A percentile compares a stretch with the other conserved stretches of the same genome.
These are phyloP conservation scores for Calycina herbarum DNA, from an alignment of 2,329 filamentous ascomycete species.

Conservation along the genomic window DNA sequence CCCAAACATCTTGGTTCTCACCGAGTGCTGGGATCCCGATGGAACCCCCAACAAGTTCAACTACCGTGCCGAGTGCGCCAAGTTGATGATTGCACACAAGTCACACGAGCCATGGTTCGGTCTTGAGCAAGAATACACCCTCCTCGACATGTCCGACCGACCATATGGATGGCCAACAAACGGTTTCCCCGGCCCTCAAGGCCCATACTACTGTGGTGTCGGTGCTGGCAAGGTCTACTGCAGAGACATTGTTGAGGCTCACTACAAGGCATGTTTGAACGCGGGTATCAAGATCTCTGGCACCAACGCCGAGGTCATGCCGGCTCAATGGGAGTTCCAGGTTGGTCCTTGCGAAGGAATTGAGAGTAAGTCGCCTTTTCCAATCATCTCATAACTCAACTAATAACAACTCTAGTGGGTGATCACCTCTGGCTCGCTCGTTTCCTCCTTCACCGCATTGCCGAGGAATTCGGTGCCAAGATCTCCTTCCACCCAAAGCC, in stretches of 20 bases:
- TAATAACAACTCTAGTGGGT: constrained; percentile 61
- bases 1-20: constrained; percentile 91
- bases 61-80: constrained; percentile 86
- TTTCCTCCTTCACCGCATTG: constrained; percentile 85
- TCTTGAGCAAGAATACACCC: constrained; percentile 96
- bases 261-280: constrained; percentile 85
- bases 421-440: constrained; percentile 95
- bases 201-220: constrained; percentile 97
- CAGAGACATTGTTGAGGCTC: constrained; percentile 94
- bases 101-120: constrained; percentile 93
- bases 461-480: constrained; percentile 95
- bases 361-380: constrained; percentile 56
- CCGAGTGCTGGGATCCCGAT: constrained; percentile 92
- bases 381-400: constrained; percentile 13
- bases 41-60: constrained; percentile 98
- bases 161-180: constrained; percentile 89
- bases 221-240: constrained; percentile 96
- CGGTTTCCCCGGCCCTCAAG: constrained; percentile 79
- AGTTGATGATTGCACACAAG: constrained; percentile 86
- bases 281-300: constrained; percentile 91
- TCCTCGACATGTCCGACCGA: constrained; percentile 80
- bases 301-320: constrained; percentile 99
- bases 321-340: constrained; percentile 97
- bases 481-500: constrained; percentile 96
- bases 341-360: constrained; percentile 89